Base-by-base conservation (phyloP, 2,329 filamentous ascomycete genomes). In the Fusarium udum region DNA sequence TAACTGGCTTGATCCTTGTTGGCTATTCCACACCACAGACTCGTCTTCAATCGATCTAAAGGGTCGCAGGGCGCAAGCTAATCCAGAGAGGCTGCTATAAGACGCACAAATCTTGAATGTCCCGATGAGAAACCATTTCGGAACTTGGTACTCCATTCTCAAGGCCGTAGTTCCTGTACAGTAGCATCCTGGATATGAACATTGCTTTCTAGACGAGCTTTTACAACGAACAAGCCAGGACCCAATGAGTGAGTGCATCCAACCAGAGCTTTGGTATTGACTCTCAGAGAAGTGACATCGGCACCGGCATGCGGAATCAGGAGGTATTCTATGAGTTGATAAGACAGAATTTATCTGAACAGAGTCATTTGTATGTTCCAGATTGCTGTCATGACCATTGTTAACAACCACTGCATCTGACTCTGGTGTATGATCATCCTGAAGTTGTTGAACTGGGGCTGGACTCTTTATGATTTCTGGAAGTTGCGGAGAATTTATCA, bases 161-260 rank as follows among this genome's bases (percentile, higher is more conserved):
- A 69, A 40, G 7, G 13, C 9, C 1, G 42, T 39, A 0, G 28
- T 16, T 20, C 5, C 26, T 1, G 40, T 24, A 1, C 64, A 58
- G 5, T 26, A 9, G 2, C 69, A 72, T 9, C 10, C 24, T 8
- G 48, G 39, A 22, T 49, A 26, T 2, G 64, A 67, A 22, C 70
- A 73, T 6, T 52, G 14, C 16, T 39, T 31, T 20, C 43, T 24
- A 7, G 55, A 22, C 1, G 45, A 26, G 8, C 49, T 48, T 1
- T 45, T 48, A 26, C 51, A 71, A 20, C 24, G 40, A 3, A 73
- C 46, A 32, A 73, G 70, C 53, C 62, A 73, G 6, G 66, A 71
- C 0, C 66, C 71, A 13, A 73, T 26, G 4, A 73, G 40, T 24
- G 67, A 37, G 14, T 57, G n/a, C 6, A 37, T 26, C 70, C 71